A percentile compares a stretch with the other conserved stretches of the same genome.
Conservation (phyloP, 208 protist species). For the Plasmodiophora brassicae region DNA sequence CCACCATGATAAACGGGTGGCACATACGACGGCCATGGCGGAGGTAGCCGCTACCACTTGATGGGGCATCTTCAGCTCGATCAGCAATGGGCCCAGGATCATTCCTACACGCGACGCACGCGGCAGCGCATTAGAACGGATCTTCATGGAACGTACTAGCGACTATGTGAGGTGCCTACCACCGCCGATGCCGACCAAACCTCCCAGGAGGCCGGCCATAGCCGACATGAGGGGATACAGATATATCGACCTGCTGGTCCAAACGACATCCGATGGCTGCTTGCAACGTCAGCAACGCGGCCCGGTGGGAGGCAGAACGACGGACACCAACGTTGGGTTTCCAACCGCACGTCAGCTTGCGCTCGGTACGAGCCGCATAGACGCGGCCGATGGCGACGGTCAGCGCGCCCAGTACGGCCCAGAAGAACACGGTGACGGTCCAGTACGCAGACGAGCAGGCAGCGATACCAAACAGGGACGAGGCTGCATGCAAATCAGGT, state of each 20-base stretch:
- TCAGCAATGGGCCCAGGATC: conserved; percentile 38
- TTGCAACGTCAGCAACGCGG: no score
- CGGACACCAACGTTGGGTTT: neutral
- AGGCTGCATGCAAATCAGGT: neutral
- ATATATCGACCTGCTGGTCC: neutral
- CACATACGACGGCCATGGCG: conserved; percentile 30
- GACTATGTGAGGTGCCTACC: no score
- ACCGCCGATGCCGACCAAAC: neutral
- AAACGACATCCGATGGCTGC: neutral
- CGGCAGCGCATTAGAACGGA: no score
- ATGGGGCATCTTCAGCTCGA: conserved; percentile 20
- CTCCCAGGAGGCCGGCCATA: neutral
- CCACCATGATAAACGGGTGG: no score
- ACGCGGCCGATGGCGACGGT: no score
- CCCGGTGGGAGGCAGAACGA: no score
- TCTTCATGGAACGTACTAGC: no score
- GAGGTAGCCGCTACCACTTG: conserved; percentile 44
- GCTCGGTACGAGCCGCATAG: no score
- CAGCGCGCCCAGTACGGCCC: no score
- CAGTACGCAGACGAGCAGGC: neutral
- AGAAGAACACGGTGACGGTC: neutral
- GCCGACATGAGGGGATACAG: neutral
- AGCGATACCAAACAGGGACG: neutral
- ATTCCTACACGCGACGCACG: neutral
- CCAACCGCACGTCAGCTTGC: neutral